Base-by-base conservation (phyloP, 148 eudicot species). In the Persicaria tinctoria region DNA sequence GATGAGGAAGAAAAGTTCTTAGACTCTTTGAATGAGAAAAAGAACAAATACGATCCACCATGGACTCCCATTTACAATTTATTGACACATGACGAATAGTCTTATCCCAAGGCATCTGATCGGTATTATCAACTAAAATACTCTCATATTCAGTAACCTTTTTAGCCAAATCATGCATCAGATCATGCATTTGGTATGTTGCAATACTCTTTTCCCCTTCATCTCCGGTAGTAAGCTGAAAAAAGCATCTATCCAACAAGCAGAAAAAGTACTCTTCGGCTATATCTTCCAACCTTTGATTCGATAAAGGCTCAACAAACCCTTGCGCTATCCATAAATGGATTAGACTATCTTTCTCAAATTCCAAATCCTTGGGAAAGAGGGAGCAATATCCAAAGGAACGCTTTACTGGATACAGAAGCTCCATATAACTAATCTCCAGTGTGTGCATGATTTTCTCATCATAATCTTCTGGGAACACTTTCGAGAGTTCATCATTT, bases 381-480 rank as follows among this genome's bases (percentile, higher is more conserved):
- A 20, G 23, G 23, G 23, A 20, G 23, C 50, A 81, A 78, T 45
- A 81, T 13, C 6, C 41, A 23, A 81, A 70, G 71, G 80, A 77
- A 51, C 72, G 53, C 47, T 74, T 72, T 7, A 81, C 45, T 2
- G 32, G 46, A 10, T 68, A 11, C 0, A 51, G 27, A 27, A 78
- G 75, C 49, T 83, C 41, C 8, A 77, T 46, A 62, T 86, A 86
- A 75, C 81, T 85, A 49, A 85, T 51, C 53, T 71, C 80, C 59
- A 87, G 68, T 11, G 82, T 11, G 6, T 75, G 74, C 55, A 73
- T n/a, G 23, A 88, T 78, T 17, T 73, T 74, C 32, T 49, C 16
- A 5, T 59, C 75, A 10, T 73, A 70, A 7, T 73, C 59, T 4
- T 17, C n/a, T 18, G 44, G 69, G 20, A 23, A 13, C 32, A 16